Evolutionary conservation across 2,329 filamentous ascomycete species (phyloP).

Genomic region (Colletotrichum truncatum): DNA sequence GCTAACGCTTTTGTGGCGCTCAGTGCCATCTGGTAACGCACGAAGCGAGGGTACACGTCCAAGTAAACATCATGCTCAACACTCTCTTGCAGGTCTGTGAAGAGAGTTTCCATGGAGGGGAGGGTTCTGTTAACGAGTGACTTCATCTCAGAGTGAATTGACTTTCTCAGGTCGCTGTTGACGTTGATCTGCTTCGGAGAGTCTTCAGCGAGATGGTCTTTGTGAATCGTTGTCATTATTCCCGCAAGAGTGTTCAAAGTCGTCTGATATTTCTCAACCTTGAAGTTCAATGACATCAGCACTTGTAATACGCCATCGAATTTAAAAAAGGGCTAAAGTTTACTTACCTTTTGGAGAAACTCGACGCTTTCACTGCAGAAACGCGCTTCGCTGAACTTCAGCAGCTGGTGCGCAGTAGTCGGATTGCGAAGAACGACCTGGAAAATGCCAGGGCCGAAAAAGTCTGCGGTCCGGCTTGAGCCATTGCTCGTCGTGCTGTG

Average conservation of each 20-base stretch:
- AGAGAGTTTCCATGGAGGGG: conserved; percentile 55
- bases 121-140: conserved; percentile 53
- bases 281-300: neutral
- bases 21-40: conserved; percentile 59
- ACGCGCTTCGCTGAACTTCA: conserved; percentile 56
- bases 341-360: conserved; percentile 58
- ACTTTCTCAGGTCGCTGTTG: conserved; percentile 47
- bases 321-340: accelerated
- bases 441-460: conserved; percentile 60
- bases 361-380: conserved; percentile 60
- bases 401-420: conserved; percentile 54
- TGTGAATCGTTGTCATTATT: conserved; percentile 46
- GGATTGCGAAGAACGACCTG: conserved; percentile 60
- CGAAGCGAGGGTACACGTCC: conserved; percentile 62
- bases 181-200: conserved; percentile 52
- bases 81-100: conserved; percentile 51
- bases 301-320: no score
- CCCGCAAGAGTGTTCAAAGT: conserved; percentile 48
- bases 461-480: conserved; percentile 46
- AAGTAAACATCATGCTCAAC: conserved; percentile 53
- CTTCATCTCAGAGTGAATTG: conserved; percentile 56
- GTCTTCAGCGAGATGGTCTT: conserved; percentile 36
- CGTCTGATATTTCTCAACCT: conserved; percentile 53
- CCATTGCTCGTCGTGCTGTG: conserved; percentile 17
- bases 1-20: conserved; percentile 56